Conservation (phyloP, 345 rosid genomes). For the Adansonia digitata region DNA sequence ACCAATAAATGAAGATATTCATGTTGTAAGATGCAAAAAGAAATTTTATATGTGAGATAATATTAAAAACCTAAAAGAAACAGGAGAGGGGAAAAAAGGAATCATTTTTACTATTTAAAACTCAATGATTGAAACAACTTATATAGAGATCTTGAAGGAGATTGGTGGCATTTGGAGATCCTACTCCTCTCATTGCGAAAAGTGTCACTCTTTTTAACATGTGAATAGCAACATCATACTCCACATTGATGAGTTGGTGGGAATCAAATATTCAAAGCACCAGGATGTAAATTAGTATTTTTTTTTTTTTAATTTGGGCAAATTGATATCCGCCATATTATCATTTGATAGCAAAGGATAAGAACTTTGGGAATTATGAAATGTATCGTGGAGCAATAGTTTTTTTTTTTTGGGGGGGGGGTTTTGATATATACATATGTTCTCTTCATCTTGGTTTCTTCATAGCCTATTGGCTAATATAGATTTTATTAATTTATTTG, state of each 20-base stretch:
- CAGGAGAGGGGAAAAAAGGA: too few species aligned
- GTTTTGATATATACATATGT: too few species aligned
- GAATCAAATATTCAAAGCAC: conserved; percentile 1
- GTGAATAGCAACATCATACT: neutral
- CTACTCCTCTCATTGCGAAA: conserved; percentile 13
- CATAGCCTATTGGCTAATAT: neutral
- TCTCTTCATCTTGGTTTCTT: neutral
- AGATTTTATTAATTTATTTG: too few species aligned
- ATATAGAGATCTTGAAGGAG: neutral
- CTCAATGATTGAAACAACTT: conserved; percentile 13
- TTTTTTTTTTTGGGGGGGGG: neutral
- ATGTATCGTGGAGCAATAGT: neutral
- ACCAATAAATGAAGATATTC: neutral
- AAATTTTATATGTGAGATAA: neutral
- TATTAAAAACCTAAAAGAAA: neutral
- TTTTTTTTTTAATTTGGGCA: neutral
- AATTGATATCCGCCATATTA: neutral
- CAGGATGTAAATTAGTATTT: neutral
- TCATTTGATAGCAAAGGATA: neutral
- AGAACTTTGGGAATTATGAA: neutral
- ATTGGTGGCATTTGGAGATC: conserved; percentile 14
- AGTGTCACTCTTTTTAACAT: neutral
- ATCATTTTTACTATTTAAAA: neutral
- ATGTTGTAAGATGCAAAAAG: neutral
- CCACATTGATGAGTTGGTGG: neutral